phyloP scores from a whole-genome alignment of 169 alveolate genomes.

The Plasmodium gonderi region DNA sequence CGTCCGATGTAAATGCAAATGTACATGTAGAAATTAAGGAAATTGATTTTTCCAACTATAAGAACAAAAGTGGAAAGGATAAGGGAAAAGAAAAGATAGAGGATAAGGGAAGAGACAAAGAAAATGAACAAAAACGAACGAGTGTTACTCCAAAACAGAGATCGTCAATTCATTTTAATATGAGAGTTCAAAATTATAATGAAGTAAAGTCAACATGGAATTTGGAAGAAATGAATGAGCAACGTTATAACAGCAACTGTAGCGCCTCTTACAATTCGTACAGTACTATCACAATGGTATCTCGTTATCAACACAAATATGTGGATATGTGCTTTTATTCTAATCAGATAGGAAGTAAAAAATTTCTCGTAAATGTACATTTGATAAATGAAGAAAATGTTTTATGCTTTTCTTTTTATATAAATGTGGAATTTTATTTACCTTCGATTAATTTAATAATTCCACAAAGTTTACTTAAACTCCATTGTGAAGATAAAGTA shows the following conservation, averaged over 20 bases:
- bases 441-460: conserved; percentile 45
- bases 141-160: neutral
- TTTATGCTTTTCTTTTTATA: conserved; percentile 62
- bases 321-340: conserved; percentile 65
- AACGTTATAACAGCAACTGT: neutral
- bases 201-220: conserved; percentile 46
- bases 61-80: neutral
- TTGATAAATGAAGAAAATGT: neutral
- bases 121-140: conserved; percentile 5
- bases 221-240: conserved; percentile 9
- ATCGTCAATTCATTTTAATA: conserved; percentile 10
- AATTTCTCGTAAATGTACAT: conserved; percentile 42
- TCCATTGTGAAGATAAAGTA: conserved; percentile 6
- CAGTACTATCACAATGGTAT: conserved; percentile 6
- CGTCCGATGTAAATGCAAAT: conserved; percentile 47
- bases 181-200: conserved; percentile 28
- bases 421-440: conserved; percentile 63
- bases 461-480: conserved; percentile 13
- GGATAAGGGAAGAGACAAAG: neutral
- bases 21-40: conserved; percentile 45
- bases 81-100: neutral
- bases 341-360: conserved; percentile 57
- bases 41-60: conserved; percentile 3
- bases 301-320: conserved; percentile 64
- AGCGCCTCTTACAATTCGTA: neutral